phyloP scores from a whole-genome alignment of 306 rosid species.

The Lupinus albus region DNA sequence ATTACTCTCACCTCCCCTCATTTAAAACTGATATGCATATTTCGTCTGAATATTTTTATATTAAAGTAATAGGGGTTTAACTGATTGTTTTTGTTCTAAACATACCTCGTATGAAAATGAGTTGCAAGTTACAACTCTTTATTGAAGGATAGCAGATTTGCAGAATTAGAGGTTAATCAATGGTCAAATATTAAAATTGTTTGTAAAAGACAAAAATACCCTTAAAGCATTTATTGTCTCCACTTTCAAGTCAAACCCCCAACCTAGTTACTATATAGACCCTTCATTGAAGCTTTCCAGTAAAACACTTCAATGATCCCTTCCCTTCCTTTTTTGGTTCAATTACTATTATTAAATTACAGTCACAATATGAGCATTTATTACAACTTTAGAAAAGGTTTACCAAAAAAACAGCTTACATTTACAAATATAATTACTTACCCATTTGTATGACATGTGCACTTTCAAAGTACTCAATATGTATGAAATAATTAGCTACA shows the following conservation, averaged over 20 bases:
- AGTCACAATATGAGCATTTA: conserved; percentile 2
- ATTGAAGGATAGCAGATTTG: not conserved
- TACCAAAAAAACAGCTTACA: not conserved
- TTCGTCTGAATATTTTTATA: not conserved
- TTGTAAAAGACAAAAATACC: not conserved
- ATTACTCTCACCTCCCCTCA: not conserved
- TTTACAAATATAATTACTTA: conserved; percentile 3
- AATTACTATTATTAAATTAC: not conserved
- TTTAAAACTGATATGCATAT: not conserved
- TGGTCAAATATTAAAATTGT: not conserved
- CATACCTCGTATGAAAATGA: not conserved
- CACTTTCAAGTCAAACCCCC: not conserved
- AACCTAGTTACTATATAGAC: not conserved
- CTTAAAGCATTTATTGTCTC: not conserved
- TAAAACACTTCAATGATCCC: not conserved
- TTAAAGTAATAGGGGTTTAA: not conserved
- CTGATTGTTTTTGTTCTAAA: not conserved
- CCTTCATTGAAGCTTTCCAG: not conserved
- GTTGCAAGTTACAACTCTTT: not conserved
- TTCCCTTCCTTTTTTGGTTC: not conserved
- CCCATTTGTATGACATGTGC: not conserved
- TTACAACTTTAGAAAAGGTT: not conserved
- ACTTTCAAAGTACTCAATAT: conserved; percentile 20
- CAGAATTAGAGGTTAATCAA: not conserved
- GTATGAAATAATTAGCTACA: conserved; percentile 26